These are phyloP conservation scores for Starmera quercuum DNA, from an alignment of 805 yeast genomes.

Conservation along the genomic window DNA sequence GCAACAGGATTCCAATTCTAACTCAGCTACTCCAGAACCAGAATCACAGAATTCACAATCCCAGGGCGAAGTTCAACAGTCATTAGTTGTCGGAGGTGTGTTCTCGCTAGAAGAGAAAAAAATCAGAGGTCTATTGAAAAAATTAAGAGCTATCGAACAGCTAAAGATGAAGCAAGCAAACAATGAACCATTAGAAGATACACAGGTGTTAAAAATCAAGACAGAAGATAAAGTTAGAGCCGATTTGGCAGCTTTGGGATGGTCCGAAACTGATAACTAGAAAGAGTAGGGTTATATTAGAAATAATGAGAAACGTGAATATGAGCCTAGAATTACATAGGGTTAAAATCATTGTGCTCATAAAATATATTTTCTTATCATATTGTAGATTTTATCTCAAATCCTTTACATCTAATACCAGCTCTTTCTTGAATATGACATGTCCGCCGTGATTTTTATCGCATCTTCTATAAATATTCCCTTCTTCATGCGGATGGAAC, in stretches of 20 bases:
- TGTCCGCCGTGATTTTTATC: constrained; percentile 36
- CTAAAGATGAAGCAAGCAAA: constrained; percentile 76
- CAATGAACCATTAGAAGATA: constrained; percentile 85
- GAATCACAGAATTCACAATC: constrained; percentile 6
- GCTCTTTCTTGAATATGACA: constrained; percentile 34
- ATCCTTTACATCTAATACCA: constrained; percentile 44
- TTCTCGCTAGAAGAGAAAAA: constrained; percentile 84
- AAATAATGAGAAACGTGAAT: too few relatives aligned
- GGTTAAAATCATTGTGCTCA: too few relatives aligned
- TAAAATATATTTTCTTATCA: too few relatives aligned
- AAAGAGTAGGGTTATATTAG: too few relatives aligned
- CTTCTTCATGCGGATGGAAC: constrained; percentile 57
- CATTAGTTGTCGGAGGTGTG: constrained; percentile 52
- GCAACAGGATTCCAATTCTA: constrained; percentile 7
- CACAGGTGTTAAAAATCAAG: constrained; percentile 82
- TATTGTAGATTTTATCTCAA: constrained; percentile 14
- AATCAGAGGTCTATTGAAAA: constrained; percentile 82
- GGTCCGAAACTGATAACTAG: constrained; percentile 45
- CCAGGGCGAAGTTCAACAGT: constrained; percentile 18
- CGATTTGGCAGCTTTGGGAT: constrained; percentile 74
- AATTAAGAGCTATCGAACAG: constrained; percentile 90
- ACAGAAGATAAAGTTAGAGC: constrained; percentile 76
- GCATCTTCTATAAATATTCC: constrained; percentile 41
- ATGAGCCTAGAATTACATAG: too few relatives aligned
- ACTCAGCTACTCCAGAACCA: constrained; percentile 3